Evolutionary conservation across 805 yeast species (phyloP).

Genomic region (Alloascoidea hylecoeti): DNA sequence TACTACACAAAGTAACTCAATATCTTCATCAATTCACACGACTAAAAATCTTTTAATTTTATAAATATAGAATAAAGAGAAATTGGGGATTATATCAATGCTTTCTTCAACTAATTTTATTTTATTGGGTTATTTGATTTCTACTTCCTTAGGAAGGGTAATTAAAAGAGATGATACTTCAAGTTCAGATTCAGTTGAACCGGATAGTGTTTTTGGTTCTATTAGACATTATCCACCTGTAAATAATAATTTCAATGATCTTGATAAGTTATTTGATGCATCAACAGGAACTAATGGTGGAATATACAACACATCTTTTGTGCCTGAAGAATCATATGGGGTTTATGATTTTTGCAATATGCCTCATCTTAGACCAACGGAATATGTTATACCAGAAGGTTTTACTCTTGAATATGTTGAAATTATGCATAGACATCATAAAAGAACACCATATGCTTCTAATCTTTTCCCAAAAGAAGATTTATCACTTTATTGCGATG

Average conservation of each 20-base stretch:
- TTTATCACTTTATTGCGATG: slow-evolving; percentile 15
- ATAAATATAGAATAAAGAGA: no score
- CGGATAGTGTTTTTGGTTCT: background rate
- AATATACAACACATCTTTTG: slow-evolving; percentile 12
- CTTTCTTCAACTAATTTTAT: no score
- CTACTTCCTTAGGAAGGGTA: no score
- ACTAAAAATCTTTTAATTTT: no score
- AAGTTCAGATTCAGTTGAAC: no score
- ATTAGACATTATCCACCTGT: background rate
- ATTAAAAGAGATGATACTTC: no score
- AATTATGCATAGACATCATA: slow-evolving; percentile 28
- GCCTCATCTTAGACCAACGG: slow-evolving; percentile 26
- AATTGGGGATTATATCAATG: no score
- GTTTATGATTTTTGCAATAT: slow-evolving; percentile 28
- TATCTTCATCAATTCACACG: no score
- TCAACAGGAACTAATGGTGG: slow-evolving; percentile 14
- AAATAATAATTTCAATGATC: background rate
- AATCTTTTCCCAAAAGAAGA: slow-evolving; percentile 21
- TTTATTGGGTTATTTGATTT: no score
- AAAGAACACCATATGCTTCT: slow-evolving; percentile 24
- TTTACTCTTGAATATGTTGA: slow-evolving; percentile 23
- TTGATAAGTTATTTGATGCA: background rate
- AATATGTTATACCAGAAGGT: slow-evolving; percentile 12
- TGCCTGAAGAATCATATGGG: slow-evolving; percentile 16
- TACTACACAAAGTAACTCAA: no score